Percentiles rank a stretch among this genome's conserved stretches.
Conservation (phyloP, 305 asterid genomes). For the Rubia balearica region DNA sequence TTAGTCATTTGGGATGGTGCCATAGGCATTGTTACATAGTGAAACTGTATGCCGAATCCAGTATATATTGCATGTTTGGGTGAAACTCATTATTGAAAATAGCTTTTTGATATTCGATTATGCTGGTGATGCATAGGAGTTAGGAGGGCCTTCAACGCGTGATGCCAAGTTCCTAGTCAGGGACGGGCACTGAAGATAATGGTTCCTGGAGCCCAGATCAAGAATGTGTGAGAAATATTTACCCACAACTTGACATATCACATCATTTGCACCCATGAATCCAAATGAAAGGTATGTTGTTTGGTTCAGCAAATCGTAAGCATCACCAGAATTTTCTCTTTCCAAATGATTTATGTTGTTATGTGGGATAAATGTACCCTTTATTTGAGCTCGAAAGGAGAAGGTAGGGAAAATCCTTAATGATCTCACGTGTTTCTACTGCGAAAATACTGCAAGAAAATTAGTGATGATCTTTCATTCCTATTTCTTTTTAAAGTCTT, state of each 20-base stretch:
- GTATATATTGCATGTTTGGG: conserved; percentile 21
- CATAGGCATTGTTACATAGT: conserved; percentile 17
- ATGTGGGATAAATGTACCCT: conserved; percentile 17
- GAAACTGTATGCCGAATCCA: conserved; percentile 31
- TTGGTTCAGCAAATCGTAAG: conserved; percentile 35
- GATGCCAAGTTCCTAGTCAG: conserved; percentile 27
- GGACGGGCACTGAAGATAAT: conserved; percentile 44
- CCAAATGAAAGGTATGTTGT: conserved; percentile 43
- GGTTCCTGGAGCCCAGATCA: conserved; percentile 46
- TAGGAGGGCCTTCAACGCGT: conserved; percentile 26
- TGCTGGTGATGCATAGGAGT: conserved; percentile 33
- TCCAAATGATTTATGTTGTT: background rate
- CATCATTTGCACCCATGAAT: conserved; percentile 48
- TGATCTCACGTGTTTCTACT: no score
- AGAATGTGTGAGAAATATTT: conserved; percentile 37
- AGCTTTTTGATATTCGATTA: conserved; percentile 30
- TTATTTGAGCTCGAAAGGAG: background rate
- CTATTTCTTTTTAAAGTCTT: no score
- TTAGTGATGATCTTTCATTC: no score
- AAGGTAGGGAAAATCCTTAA: no score
- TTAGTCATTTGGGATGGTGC: conserved; percentile 29
- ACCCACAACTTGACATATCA: conserved; percentile 32
- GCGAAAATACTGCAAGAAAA: no score
- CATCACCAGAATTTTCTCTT: conserved; percentile 17
- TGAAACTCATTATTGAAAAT: conserved; percentile 20